Base-by-base conservation (phyloP, 805 yeast species). In the Candida argentea region DNA sequence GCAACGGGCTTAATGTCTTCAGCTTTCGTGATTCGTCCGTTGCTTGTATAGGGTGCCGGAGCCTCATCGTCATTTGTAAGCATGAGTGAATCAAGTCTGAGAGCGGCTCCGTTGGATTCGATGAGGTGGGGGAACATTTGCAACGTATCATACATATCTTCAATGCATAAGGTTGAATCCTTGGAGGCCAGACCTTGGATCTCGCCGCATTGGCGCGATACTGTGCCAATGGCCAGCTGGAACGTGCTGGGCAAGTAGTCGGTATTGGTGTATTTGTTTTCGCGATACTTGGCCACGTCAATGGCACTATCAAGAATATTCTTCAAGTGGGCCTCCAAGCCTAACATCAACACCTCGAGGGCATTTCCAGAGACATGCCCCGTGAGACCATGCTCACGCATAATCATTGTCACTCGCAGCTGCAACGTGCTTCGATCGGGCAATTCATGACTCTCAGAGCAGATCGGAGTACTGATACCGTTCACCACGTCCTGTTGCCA, bases 401-500 rank as follows among this genome's bases (percentile, higher is more conserved):
- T 79, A 6, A 81, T 75, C 44, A 94, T 91, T 13, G 76, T 55
- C 65, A 91, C 75, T 29, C 86, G 65, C 8, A 75, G 58, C 29
- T 73, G 70, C 25, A 91, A 52, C 21, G 67, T 67, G 25, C 76
- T 86, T 22, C 66, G 63, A 39, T 89, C 97, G 0, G 96, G 96
- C 4, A 91, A 51, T 37, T 87, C 87, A 47, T 65, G 83, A 20
- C 72, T 63, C 39, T 89, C 94, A 1, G 82, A 61, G 2, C 89
- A 70, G 20, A 87, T 61, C 4, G 91, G 89, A 2, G 91, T 72
- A 40, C 82, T 85, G 31, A 84, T 70, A 3, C 91, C 93, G 44
- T 79, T 86, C 30, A 79, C 68, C 11, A 91, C 83, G 46, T 91
- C 97, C 50, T 87, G 95, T 14, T 93, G 84, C 89, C 95, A 86